phyloP scores from a whole-genome alignment of 306 rosid genomes.

The Datisca glomerata region DNA sequence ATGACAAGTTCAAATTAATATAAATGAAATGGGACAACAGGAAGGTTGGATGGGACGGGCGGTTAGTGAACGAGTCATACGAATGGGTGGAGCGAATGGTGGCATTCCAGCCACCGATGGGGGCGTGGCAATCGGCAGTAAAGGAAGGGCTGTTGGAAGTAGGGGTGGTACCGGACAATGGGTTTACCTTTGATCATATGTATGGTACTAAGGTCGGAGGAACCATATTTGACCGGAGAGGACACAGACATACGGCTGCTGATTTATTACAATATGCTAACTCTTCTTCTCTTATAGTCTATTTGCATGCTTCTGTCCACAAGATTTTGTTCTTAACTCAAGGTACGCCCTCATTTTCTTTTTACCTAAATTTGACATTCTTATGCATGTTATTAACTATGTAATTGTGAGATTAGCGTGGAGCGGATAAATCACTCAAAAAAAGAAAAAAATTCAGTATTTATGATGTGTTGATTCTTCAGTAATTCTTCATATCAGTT shows the following conservation, averaged over 20 bases:
- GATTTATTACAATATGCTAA: slow-evolving; percentile 51
- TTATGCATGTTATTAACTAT: no score
- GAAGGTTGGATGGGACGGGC: slow-evolving; percentile 54
- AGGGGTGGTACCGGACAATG: slow-evolving; percentile 50
- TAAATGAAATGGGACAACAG: no score
- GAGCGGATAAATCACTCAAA: no score
- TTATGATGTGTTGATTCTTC: no score
- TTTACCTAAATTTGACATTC: not conserved
- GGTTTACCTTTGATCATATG: slow-evolving; percentile 70
- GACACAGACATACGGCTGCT: slow-evolving; percentile 60
- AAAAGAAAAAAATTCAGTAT: no score
- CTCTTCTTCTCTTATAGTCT: slow-evolving; percentile 32
- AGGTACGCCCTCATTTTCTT: slow-evolving; percentile 18
- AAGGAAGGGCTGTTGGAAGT: slow-evolving; percentile 38
- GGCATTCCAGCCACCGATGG: slow-evolving; percentile 43
- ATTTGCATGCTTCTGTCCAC: slow-evolving; percentile 48
- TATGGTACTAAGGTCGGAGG: slow-evolving; percentile 76
- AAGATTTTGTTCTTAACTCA: slow-evolving; percentile 28
- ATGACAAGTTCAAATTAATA: no score
- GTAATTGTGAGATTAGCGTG: no score
- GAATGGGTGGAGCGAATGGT: slow-evolving; percentile 63
- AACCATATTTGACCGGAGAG: slow-evolving; percentile 44
- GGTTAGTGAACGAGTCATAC: slow-evolving; percentile 46
- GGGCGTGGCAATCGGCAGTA: slow-evolving; percentile 59
- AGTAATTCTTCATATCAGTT: no score